Evolutionary conservation across 345 rosid genomes (phyloP).

Genomic region (Pistacia vera): DNA sequence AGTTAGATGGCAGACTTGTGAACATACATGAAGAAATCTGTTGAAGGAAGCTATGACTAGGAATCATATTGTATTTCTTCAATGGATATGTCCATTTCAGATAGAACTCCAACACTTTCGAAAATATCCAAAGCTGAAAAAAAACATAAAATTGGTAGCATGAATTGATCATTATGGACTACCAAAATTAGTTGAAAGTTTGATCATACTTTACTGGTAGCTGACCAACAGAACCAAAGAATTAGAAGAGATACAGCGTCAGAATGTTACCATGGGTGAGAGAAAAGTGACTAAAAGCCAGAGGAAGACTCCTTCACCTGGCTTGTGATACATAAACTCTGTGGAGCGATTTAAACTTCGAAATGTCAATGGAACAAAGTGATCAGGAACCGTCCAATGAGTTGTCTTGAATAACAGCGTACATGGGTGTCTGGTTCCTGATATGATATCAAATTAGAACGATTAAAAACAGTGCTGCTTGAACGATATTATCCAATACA

Average conservation of each 20-base stretch:
- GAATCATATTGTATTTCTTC: slow-evolving; percentile 33
- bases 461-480: background rate
- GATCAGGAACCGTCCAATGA: slow-evolving; percentile 40
- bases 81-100: slow-evolving; percentile 29
- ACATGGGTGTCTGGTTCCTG: slow-evolving; percentile 35
- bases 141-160: background rate
- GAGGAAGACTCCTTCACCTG: slow-evolving; percentile 39
- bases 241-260: background rate
- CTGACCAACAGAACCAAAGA: background rate
- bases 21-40: slow-evolving; percentile 27
- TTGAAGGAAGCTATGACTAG: slow-evolving; percentile 24
- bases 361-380: slow-evolving; percentile 1
- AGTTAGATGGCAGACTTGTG: slow-evolving; percentile 30
- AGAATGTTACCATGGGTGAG: slow-evolving; percentile 36
- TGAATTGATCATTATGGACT: no score
- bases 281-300: slow-evolving; percentile 29
- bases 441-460: background rate
- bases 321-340: slow-evolving; percentile 46
- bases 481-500: background rate
- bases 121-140: slow-evolving; percentile 31
- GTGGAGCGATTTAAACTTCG: slow-evolving; percentile 36
- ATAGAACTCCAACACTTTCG: slow-evolving; percentile 29
- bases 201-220: background rate
- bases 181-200: background rate
- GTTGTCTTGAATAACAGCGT: slow-evolving; percentile 32